These are phyloP conservation scores for Fusarium bulbicola DNA, from an alignment of 2,329 filamentous ascomycete species.

Conservation along the genomic window DNA sequence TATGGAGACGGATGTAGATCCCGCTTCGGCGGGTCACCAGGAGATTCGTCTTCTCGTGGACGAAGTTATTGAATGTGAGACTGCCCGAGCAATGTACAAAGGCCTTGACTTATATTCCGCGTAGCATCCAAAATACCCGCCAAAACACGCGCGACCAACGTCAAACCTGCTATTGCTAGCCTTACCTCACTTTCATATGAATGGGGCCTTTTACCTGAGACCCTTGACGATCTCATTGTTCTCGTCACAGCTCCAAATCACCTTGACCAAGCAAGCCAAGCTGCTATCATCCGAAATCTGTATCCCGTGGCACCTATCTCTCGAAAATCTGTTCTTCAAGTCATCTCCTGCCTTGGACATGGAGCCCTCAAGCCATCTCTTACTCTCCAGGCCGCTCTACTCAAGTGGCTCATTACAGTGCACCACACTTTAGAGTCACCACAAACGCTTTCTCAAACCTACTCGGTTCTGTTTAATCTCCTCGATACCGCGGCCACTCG, in stretches of 20 bases:
- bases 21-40: slow-evolving; percentile 41
- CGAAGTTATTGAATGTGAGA: slow-evolving; percentile 49
- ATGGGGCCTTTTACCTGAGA: slow-evolving; percentile 69
- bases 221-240: slow-evolving; percentile 71
- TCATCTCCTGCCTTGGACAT: slow-evolving; percentile 80
- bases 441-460: slow-evolving; percentile 72
- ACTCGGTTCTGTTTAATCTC: slow-evolving; percentile 81
- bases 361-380: slow-evolving; percentile 79
- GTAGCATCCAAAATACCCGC: slow-evolving; percentile 68
- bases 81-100: not conserved
- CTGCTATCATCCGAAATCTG: slow-evolving; percentile 74
- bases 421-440: slow-evolving; percentile 75
- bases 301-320: slow-evolving; percentile 77
- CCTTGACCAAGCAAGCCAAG: slow-evolving; percentile 79
- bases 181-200: slow-evolving; percentile 72
- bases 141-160: slow-evolving; percentile 70
- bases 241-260: slow-evolving; percentile 72
- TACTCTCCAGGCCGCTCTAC: slow-evolving; percentile 72
- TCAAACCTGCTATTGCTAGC: slow-evolving; percentile 71
- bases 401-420: slow-evolving; percentile 82
- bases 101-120: not conserved
- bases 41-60: slow-evolving; percentile 49
- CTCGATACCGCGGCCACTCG: slow-evolving; percentile 82
- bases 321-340: slow-evolving; percentile 67
- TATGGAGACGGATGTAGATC: slow-evolving; percentile 38